Evolutionary conservation across 257 asterid genomes (phyloP), one percentile per base, ranked within the genome.

Genomic region (Verbena officinalis): DNA sequence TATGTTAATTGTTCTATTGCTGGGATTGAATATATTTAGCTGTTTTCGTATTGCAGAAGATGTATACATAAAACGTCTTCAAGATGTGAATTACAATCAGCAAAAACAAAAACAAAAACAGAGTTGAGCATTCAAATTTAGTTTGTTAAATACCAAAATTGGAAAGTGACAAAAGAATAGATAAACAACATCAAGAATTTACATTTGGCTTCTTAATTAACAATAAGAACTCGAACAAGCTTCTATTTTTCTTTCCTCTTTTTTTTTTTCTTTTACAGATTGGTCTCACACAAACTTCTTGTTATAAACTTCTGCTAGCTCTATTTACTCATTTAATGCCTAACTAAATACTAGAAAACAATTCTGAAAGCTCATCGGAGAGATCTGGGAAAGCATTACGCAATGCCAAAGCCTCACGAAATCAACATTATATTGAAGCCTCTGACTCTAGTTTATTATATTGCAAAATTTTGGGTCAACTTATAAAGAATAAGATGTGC

Each of bases 401-500:
- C n/a, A n/a, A n/a, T n/a, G 40, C 52, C n/a, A 22, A 59, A 61
- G 20, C 10, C 65, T 61, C 49, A 42, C 19, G 8, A 42, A 54
- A 19, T 27, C 22, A 49, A 20, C 62, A 31, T 9, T 38, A 51
- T 44, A 42, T 34, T 3, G 39, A 27, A 74, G 19, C 40, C 53
- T 55, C 52, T 54, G 48, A 9, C 54, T 46, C 59, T 19, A 52
- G 34, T 72, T 75, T 53, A 46, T 68, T 71, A 43, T 31, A 40
- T 31, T 38, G 70, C 66, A 65, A 66, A 60, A 66, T 27, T 59
- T 50, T 24, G 64, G 74, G 59, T 39, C 51, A 20, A 65, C 40
- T 24, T 27, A 34, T 38, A 59, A 55, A 11, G 51, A 39, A 21
- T 36, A 45, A 11, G 24, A 48, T 46, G 31, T 54, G 61, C 50